Evolutionary conservation across 2,329 filamentous ascomycete genomes (phyloP).

Genomic region (Pseudogymnoascus sp.): DNA sequence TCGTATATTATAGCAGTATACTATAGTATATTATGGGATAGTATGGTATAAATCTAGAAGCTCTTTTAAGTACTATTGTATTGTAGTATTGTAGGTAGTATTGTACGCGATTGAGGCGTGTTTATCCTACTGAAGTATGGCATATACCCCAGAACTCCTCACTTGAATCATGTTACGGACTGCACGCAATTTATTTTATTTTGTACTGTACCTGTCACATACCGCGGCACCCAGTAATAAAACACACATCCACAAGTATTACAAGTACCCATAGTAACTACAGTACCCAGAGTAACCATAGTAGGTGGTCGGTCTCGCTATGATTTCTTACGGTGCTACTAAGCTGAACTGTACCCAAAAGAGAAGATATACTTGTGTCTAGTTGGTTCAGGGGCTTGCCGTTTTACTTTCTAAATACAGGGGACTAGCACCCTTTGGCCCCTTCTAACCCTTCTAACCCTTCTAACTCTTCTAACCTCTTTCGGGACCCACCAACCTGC

Average conservation of each 20-base stretch:
- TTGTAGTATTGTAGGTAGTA: neutral
- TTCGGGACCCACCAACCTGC: neutral
- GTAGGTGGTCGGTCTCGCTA: no score
- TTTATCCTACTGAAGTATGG: neutral
- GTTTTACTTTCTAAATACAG: neutral
- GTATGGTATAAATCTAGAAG: slow-evolving; percentile 5
- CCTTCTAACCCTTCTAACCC: neutral
- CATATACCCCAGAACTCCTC: neutral
- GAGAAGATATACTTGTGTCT: neutral
- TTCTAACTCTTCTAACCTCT: neutral
- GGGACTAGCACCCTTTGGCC: neutral
- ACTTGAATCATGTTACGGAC: neutral
- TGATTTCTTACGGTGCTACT: neutral
- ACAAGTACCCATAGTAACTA: no score
- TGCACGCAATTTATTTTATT: neutral
- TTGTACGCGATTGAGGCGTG: neutral
- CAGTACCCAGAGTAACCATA: no score
- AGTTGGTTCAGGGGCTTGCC: neutral
- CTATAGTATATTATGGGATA: no score
- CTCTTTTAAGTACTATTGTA: neutral
- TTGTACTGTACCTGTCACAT: neutral
- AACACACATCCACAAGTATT: neutral
- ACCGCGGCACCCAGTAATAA: neutral
- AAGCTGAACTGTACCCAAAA: neutral
- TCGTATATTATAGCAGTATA: neutral